Conservation (phyloP, 83 land plant species). For the Larix sibirica region DNA sequence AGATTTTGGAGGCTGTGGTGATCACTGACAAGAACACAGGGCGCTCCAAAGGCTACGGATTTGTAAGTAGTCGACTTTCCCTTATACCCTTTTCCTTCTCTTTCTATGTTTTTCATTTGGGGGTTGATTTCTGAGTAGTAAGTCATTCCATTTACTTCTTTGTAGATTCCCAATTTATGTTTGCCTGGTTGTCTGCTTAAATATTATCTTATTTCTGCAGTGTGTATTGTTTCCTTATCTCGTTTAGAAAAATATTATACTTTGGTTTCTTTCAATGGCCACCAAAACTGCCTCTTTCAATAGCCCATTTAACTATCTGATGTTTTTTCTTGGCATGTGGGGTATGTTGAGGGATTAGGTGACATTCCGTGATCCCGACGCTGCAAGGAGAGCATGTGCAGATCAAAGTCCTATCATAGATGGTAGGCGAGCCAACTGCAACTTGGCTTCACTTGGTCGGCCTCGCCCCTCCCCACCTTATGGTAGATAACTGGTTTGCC, state of each 20-base stretch:
- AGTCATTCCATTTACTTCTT: background rate
- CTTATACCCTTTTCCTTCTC: background rate
- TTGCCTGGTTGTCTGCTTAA: background rate
- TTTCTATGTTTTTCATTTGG: background rate
- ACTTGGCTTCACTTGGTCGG: conserved; percentile 70
- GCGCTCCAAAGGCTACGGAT: conserved; percentile 69
- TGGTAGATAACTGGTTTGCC: conserved; percentile 19
- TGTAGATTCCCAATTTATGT: background rate
- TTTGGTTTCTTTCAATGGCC: conserved; percentile 3
- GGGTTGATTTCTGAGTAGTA: background rate
- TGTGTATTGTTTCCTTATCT: background rate
- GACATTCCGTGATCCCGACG: conserved; percentile 83
- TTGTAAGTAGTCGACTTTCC: conserved; percentile 35
- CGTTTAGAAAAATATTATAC: no score
- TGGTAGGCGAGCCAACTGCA: conserved; percentile 89
- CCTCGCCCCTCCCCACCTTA: conserved; percentile 39
- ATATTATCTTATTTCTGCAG: background rate
- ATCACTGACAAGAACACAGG: conserved; percentile 66
- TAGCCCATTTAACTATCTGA: background rate
- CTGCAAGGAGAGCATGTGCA: conserved; percentile 79
- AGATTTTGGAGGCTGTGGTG: conserved; percentile 66
- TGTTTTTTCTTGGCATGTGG: conserved; percentile 1
- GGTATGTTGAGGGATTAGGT: conserved; percentile 45
- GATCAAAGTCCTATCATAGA: conserved; percentile 83
- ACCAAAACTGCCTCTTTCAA: conserved; percentile 6